Conservation (phyloP, 1,139 yeast species). For the Candida tunisiensis region DNA sequence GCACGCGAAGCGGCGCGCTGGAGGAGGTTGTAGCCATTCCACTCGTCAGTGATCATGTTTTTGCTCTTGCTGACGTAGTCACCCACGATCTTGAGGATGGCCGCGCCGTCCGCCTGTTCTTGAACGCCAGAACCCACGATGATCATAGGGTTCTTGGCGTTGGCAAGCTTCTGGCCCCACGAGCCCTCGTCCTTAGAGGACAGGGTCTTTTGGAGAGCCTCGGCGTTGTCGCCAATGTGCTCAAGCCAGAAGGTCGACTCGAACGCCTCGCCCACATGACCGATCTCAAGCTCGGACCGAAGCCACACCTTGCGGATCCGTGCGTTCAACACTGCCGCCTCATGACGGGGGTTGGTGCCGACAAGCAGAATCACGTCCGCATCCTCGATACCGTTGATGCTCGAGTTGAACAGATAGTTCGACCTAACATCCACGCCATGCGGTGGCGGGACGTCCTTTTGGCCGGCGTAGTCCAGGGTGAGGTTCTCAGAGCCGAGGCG, state of each 20-base stretch:
- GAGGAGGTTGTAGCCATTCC: constrained; percentile 73
- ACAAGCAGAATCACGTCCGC: constrained; percentile 67
- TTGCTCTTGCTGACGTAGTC: constrained; percentile 41
- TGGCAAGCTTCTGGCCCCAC: constrained; percentile 49
- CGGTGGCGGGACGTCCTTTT: constrained; percentile 38
- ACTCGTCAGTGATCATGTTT: constrained; percentile 51
- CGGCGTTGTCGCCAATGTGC: constrained; percentile 46
- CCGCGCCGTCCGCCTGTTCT: constrained; percentile 48
- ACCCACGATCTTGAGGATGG: constrained; percentile 45
- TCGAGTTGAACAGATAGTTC: constrained; percentile 65
- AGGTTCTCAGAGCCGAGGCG: constrained; percentile 68
- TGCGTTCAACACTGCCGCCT: constrained; percentile 78
- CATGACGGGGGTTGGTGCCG: constrained; percentile 82
- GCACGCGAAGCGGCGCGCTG: constrained; percentile 81
- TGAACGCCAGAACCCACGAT: constrained; percentile 72
- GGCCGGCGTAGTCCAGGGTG: constrained; percentile 45
- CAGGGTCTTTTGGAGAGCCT: constrained; percentile 43
- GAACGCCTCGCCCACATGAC: constrained; percentile 60
- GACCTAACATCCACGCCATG: constrained; percentile 66
- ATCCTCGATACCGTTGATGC: constrained; percentile 65
- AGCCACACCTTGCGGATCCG: constrained; percentile 79
- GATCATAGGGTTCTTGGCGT: constrained; percentile 62
- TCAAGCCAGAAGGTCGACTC: constrained; percentile 60
- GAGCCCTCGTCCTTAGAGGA: too few relatives aligned
- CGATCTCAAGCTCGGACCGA: constrained; percentile 43